Evolutionary conservation across 1,139 yeast species (phyloP), one percentile per base, ranked within the genome.

Genomic region (Nakaseomyces uthaithaninus): DNA sequence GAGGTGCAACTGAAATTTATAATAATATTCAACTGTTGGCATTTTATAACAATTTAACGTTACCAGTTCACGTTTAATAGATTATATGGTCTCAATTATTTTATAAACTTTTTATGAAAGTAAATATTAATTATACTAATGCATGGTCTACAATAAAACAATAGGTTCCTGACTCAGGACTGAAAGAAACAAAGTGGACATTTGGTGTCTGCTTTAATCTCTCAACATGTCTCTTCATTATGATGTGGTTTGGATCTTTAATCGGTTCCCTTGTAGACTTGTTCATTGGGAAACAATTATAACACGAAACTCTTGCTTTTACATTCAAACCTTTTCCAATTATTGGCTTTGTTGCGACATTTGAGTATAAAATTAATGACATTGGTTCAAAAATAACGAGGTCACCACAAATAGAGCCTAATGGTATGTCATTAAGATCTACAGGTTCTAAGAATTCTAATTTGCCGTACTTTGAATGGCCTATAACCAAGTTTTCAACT

Each of bases 261-360:
- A 89, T 75, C 2, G 87, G 83, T 53, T 78, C 68, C 50, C 80
- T 75, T 25, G 84, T 82, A 45, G 80, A 82, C 54, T 76, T 80
- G 42, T 84, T 72, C 18, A 74, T 63, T 15, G 96, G 95, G 64
- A 74, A 89, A 56, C 94, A 81, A 12, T 80, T 78, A 49, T 81
- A 82, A 41, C 89, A 65, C 1, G 91, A 75, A 41, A 89, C 76
- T 44, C 72, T 71, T 4, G 86, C 84, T 2, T 81, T 79, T 28
- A 83, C 71, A 56, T 91, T 89, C 45, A 91, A 71, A 0, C 95
- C 97, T 55, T 83, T 84, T 10, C 96, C 96, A 40, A 68, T 64
- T 0, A 72, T 68, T 10, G 95, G 94, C 49, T 70, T 74, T 24
- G 59, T 57, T n/a, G 70, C 67, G 12, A 72, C 72, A 42, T 81